Percentiles rank a stretch among this genome's conserved stretches.
These are phyloP conservation scores for Cladophialophora carrionii DNA, from an alignment of 2,329 filamentous ascomycete species.

Conservation along the genomic window DNA sequence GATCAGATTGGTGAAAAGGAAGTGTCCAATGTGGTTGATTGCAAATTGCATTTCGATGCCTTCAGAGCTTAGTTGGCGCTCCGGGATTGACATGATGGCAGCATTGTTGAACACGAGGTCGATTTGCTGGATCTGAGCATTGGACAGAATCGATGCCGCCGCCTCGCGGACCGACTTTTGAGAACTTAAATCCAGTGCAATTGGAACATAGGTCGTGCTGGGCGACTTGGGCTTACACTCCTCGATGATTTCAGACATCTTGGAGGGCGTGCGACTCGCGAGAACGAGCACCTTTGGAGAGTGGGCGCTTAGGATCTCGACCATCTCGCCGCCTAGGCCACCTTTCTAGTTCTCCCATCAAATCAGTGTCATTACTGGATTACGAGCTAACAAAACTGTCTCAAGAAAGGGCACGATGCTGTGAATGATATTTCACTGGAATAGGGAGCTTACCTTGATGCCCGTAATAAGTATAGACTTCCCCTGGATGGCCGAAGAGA, in stretches of 20 bases:
- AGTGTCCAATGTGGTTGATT: slow-evolving; percentile 48
- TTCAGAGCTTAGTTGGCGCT: slow-evolving; percentile 38
- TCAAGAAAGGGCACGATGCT: not conserved
- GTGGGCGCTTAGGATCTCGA: slow-evolving; percentile 31
- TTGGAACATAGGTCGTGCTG: slow-evolving; percentile 35
- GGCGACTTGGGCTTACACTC: slow-evolving; percentile 28
- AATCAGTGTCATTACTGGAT: not conserved
- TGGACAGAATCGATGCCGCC: slow-evolving; percentile 40
- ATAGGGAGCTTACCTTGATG: slow-evolving; percentile 18
- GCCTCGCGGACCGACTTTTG: slow-evolving; percentile 42
- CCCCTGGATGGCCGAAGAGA: slow-evolving; percentile 31
- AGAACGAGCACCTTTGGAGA: slow-evolving; percentile 30
- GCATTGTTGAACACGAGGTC: slow-evolving; percentile 51
- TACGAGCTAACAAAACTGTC: not conserved
- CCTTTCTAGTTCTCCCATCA: not conserved
- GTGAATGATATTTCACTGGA: not conserved
- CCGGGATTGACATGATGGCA: slow-evolving; percentile 45
- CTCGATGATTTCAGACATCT: slow-evolving; percentile 31
- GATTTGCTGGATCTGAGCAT: slow-evolving; percentile 39
- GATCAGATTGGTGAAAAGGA: slow-evolving; percentile 49
- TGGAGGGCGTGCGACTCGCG: slow-evolving; percentile 29
- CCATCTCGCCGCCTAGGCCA: slow-evolving; percentile 32
- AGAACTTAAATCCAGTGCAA: slow-evolving; percentile 45
- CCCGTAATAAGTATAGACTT: slow-evolving; percentile 34
- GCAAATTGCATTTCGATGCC: slow-evolving; percentile 48